Evolutionary conservation across 164 flowering plant species (phyloP), one percentile per base, ranked within the genome.

Genomic region (Chimonanthus praecox): DNA sequence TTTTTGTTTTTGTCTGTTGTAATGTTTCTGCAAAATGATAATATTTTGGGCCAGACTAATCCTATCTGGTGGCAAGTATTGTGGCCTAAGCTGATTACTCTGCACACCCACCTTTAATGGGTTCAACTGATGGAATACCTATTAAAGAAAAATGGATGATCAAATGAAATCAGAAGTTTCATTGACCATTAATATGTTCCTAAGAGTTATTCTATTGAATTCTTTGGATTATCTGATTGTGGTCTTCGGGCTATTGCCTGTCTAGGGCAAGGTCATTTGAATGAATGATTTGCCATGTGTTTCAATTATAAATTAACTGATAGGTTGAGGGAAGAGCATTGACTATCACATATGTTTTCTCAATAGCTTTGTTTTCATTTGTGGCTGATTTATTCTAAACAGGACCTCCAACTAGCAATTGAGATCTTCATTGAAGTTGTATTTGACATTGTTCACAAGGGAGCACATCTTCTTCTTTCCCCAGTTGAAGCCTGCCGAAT

Each of bases 391-490:
- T 21, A 49, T 51, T 21, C 71, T 70, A 4, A 73, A 61, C 91
- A 96, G 99, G 99, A 96, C 85, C 92, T 96, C 76, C 97, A 96
- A 79, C 84, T 96, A 64, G 95, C 86, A 47, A 87, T 84, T 74
- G 99, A 96, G 87, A 89, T 96, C 5, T 82, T 77, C 77, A 96
- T 96, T 64, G 99, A 96, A 82, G 79, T 87, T 60, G 67, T 88
- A 58, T 96, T 96, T 79, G 99, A 94, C 74, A 45, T 81, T 71
- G 76, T 94, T 78, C 97, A 91, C 80, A 89, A 88, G 82, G 94
- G 87, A 46, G 91, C 91, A 63, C 92, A 88, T 80, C 80, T 77
- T 81, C 48, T 92, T 74, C 87, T 96, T 70, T 87, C 97, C 8
- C 99, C 99, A 20, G 72, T 74, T 47, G 86, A 86, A 71, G 82